phyloP scores from a whole-genome alignment of 2,329 filamentous ascomycete genomes.

The Pezicula radicicola region DNA sequence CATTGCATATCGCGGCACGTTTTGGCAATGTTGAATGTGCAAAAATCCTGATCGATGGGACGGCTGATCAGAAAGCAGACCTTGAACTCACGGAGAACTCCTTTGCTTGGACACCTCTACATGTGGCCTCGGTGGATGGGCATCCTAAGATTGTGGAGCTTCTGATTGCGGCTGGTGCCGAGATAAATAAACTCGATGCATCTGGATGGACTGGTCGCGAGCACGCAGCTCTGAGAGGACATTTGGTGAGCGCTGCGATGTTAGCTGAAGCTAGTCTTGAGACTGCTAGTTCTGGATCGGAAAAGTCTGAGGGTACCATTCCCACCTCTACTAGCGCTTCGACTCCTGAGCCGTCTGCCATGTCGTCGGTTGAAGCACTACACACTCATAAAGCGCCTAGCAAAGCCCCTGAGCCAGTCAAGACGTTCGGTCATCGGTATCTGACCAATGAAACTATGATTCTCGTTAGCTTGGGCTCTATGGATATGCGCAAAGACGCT shows the following conservation, averaged over 20 bases:
- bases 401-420: slow-evolving; percentile 72
- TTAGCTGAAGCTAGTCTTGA: slow-evolving; percentile 45
- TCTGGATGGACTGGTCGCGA: slow-evolving; percentile 95
- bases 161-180: slow-evolving; percentile 74
- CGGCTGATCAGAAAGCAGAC: slow-evolving; percentile 67
- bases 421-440: slow-evolving; percentile 95
- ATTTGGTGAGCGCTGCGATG: slow-evolving; percentile 73
- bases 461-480: slow-evolving; percentile 87
- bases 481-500: slow-evolving; percentile 83
- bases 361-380: slow-evolving; percentile 59
- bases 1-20: slow-evolving; percentile 85
- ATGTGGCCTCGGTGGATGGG: slow-evolving; percentile 89
- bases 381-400: slow-evolving; percentile 45
- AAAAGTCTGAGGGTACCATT: slow-evolving; percentile 15
- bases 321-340: slow-evolving; percentile 30
- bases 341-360: slow-evolving; percentile 37
- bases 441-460: slow-evolving; percentile 86
- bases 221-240: slow-evolving; percentile 85
- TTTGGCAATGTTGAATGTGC: slow-evolving; percentile 84
- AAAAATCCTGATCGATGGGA: slow-evolving; percentile 69
- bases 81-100: slow-evolving; percentile 76
- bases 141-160: slow-evolving; percentile 72
- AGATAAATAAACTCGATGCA: slow-evolving; percentile 71
- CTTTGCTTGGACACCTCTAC: slow-evolving; percentile 93
- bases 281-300: slow-evolving; percentile 25